phyloP scores from a whole-genome alignment of 805 yeast species.

The Debaryomyces castellii region DNA sequence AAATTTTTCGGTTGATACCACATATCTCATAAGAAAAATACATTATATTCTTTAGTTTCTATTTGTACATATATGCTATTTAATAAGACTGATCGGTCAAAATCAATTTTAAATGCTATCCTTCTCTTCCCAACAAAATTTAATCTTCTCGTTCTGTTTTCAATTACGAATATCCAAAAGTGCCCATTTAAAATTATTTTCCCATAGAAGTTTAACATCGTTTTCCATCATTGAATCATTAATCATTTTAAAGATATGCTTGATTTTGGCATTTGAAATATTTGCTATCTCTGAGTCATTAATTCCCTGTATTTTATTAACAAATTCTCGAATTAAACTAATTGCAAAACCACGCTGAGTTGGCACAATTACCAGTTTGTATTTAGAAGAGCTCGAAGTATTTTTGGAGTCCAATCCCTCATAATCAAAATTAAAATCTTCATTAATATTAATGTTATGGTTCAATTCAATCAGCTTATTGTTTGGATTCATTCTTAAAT shows the following conservation, averaged over 20 bases:
- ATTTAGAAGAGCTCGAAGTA: background rate
- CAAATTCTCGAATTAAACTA: slow-evolving; percentile 20
- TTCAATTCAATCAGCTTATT: slow-evolving; percentile 10
- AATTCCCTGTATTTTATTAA: slow-evolving; percentile 12
- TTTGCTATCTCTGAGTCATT: slow-evolving; percentile 8
- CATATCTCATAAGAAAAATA: no score
- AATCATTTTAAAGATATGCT: slow-evolving; percentile 16
- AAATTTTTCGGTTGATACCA: no score
- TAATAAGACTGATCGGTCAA: background rate
- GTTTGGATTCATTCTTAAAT: slow-evolving; percentile 10
- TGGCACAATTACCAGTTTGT: slow-evolving; percentile 13
- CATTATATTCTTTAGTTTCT: background rate
- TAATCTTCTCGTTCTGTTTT: background rate
- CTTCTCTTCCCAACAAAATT: background rate
- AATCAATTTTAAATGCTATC: background rate
- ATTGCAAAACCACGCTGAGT: slow-evolving; percentile 20
- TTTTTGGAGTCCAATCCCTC: background rate
- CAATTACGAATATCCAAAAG: slow-evolving; percentile 1
- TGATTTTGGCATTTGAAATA: slow-evolving; percentile 9
- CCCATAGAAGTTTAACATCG: slow-evolving; percentile 20
- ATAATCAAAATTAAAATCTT: background rate
- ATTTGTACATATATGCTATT: background rate
- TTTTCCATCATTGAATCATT: slow-evolving; percentile 17
- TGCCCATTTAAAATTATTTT: slow-evolving; percentile 13
- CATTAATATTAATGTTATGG: slow-evolving; percentile 9